Evolutionary conservation across 2,329 filamentous ascomycete species (phyloP).

Genomic region (Onygenales sp.): DNA sequence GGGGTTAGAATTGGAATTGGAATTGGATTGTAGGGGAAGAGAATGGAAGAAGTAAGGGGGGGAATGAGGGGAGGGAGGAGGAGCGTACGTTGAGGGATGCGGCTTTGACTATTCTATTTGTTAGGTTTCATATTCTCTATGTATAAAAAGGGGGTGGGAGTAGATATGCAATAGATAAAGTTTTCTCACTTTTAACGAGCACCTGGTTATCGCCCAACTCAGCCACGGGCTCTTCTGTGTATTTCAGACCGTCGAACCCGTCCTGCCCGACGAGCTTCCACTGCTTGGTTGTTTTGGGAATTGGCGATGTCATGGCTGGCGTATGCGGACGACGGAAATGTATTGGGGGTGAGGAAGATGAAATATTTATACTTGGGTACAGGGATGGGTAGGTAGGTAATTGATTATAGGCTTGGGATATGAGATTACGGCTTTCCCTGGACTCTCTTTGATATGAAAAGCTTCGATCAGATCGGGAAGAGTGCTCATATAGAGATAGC

Average conservation of each 20-base stretch:
- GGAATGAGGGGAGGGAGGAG: not conserved
- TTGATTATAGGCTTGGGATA: no score
- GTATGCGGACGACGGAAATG: no score
- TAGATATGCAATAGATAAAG: not conserved
- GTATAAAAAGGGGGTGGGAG: not conserved
- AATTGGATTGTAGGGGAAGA: not conserved
- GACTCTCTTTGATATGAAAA: no score
- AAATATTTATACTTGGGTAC: no score
- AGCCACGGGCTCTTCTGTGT: constrained; percentile 1
- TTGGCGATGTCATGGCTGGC: not conserved
- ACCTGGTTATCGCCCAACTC: constrained; percentile 2
- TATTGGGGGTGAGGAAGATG: no score
- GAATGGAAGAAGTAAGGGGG: no score
- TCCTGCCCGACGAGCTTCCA: constrained; percentile 3
- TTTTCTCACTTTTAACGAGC: not conserved
- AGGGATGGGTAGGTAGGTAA: no score
- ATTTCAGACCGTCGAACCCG: constrained; percentile 1
- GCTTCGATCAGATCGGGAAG: no score
- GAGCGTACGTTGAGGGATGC: not conserved
- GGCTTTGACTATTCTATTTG: not conserved
- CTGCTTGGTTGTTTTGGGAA: constrained; percentile 2
- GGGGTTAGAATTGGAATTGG: not conserved
- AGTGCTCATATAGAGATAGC: no score
- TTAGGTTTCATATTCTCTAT: not conserved
- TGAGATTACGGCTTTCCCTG: no score